These are phyloP conservation scores for Rhizopus sp. DNA, from an alignment of 371 early-diverging fungal genomes.

Conservation along the genomic window DNA sequence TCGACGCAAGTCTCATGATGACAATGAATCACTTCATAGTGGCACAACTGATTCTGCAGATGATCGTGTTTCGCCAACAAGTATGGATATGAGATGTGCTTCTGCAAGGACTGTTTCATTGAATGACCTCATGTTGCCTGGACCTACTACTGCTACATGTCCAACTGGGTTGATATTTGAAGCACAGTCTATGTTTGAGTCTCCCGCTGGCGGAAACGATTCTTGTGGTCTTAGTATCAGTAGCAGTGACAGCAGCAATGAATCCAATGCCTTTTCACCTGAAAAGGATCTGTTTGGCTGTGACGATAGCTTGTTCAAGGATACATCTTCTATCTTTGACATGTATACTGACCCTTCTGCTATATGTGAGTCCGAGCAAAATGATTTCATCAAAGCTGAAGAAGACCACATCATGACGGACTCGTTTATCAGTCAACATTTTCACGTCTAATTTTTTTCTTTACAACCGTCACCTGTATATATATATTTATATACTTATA, in stretches of 20 bases:
- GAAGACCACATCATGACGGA: conserved; percentile 14
- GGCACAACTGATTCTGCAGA: conserved; percentile 48
- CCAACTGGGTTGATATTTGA: conserved; percentile 8
- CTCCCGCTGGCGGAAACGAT: neutral
- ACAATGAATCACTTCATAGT: conserved; percentile 32
- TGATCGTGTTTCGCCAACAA: conserved; percentile 40
- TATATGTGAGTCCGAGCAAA: conserved; percentile 22
- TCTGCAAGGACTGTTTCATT: conserved; percentile 3
- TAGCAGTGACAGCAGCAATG: conserved; percentile 14
- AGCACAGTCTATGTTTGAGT: conserved; percentile 7
- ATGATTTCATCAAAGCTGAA: conserved; percentile 25
- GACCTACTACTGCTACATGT: conserved; percentile 8
- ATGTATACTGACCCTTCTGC: conserved; percentile 21
- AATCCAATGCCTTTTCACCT: conserved; percentile 10
- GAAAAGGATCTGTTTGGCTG: conserved; percentile 12
- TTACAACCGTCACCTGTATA: neutral
- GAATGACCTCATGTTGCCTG: conserved; percentile 19
- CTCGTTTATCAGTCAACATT: neutral
- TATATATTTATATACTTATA: conserved; percentile 4
- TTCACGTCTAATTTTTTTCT: neutral
- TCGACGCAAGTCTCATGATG: conserved; percentile 13
- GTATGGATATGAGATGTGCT: conserved; percentile 1
- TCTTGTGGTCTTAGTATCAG: conserved; percentile 23
- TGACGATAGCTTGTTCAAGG: conserved; percentile 17
- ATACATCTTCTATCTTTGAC: conserved; percentile 20